Percentiles rank a stretch among this genome's conserved stretches.
phyloP scores from a whole-genome alignment of 1,284 basidiomycete species.

The Trametes versicolor region DNA sequence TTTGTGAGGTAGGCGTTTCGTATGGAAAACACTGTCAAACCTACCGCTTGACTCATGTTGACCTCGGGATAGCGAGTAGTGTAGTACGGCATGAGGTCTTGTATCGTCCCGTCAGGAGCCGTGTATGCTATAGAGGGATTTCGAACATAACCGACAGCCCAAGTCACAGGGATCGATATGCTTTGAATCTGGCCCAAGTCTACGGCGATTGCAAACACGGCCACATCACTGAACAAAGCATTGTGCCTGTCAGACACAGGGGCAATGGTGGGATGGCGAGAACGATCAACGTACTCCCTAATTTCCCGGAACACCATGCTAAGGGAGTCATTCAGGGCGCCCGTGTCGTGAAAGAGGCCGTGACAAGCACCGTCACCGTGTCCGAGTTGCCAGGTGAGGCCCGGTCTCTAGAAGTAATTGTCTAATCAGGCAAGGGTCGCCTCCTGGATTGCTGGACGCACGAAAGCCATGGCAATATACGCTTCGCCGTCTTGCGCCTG shows the following conservation, averaged over 20 bases:
- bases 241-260: neutral
- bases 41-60: conserved; percentile 30
- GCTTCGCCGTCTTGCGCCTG: conserved; percentile 38
- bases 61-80: conserved; percentile 29
- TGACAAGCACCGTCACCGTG: conserved; percentile 13
- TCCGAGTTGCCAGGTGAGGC: conserved; percentile 34
- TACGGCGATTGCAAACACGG: conserved; percentile 36
- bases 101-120: conserved; percentile 30
- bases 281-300: conserved; percentile 21
- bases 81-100: conserved; percentile 41
- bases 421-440: too few species aligned
- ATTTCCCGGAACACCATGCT: conserved; percentile 29
- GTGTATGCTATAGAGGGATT: conserved; percentile 38
- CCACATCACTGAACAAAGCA: conserved; percentile 28
- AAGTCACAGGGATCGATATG: conserved; percentile 35
- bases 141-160: conserved; percentile 39
- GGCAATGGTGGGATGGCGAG: neutral
- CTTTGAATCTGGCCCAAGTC: conserved; percentile 37
- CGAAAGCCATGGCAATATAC: conserved; percentile 36
- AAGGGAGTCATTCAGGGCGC: conserved; percentile 23
- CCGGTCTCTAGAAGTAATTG: conserved; percentile 17
- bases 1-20: neutral
- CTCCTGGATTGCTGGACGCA: neutral
- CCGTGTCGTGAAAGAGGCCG: conserved; percentile 25
- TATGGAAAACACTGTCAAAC: neutral